Percentiles rank a stretch among this genome's conserved stretches.
phyloP scores from a whole-genome alignment of 2,329 filamentous ascomycete genomes.

The Xylariaceae sp. region DNA sequence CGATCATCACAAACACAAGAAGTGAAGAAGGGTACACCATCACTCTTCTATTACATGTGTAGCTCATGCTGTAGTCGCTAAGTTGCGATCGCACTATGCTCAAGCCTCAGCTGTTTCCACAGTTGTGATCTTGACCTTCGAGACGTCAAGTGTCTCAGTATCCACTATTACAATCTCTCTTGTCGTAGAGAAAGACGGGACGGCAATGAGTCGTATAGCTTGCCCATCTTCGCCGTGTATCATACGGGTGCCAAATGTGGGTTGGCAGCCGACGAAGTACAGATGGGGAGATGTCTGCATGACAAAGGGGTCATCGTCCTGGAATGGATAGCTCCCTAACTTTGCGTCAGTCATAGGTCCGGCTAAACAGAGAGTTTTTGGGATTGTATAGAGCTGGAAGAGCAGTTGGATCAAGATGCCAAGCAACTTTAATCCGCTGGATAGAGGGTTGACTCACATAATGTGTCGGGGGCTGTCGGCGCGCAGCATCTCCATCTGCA shows the following conservation, averaged over 20 bases:
- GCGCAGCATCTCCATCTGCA: constrained; percentile 87
- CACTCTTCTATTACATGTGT: too few species aligned
- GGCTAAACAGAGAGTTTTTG: not conserved
- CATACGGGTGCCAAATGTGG: constrained; percentile 67
- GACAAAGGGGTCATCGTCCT: constrained; percentile 88
- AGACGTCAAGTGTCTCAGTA: constrained; percentile 76
- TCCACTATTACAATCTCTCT: constrained; percentile 81
- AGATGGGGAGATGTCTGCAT: constrained; percentile 82
- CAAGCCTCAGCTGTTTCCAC: too few species aligned
- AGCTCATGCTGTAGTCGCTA: too few species aligned
- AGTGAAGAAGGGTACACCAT: too few species aligned
- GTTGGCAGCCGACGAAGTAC: constrained; percentile 85
- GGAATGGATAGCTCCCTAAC: constrained; percentile 90
- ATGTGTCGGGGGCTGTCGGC: constrained; percentile 90
- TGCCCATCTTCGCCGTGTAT: constrained; percentile 67
- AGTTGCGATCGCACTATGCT: too few species aligned
- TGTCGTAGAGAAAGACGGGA: constrained; percentile 77
- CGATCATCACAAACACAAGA: too few species aligned
- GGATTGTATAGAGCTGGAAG: not conserved
- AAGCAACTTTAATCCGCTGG: not conserved
- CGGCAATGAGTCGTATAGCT: constrained; percentile 69
- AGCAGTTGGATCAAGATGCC: too few species aligned
- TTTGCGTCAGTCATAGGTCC: not conserved
- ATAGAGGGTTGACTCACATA: constrained; percentile 60
- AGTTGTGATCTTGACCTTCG: constrained; percentile 56